A percentile compares a stretch with the other conserved stretches of the same genome.
phyloP scores from a whole-genome alignment of 345 rosid species.

The Physaria fendleri region DNA sequence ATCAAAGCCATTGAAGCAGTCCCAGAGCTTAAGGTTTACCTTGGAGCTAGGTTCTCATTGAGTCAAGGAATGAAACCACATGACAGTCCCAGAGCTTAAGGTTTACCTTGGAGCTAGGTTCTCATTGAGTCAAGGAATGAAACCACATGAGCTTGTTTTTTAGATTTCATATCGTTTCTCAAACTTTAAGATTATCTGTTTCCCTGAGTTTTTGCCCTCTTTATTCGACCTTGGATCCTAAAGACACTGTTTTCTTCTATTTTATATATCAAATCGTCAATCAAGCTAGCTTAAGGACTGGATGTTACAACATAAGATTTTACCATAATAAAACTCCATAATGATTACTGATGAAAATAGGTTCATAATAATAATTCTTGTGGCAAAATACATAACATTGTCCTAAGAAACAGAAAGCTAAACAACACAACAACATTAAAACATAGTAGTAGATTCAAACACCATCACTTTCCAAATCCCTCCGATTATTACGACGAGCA shows the following conservation, averaged over 20 bases:
- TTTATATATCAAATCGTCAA: conserved; percentile 1
- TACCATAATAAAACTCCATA: conserved; percentile 55
- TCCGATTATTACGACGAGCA: conserved; percentile 35
- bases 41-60: conserved; percentile 79
- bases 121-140: conserved; percentile 73
- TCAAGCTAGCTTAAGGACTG: background rate
- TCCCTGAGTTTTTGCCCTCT: conserved; percentile 8
- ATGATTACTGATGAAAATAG: background rate
- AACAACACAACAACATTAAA: background rate
- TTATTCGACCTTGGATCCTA: background rate
- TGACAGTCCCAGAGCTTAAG: conserved; percentile 69
- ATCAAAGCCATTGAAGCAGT: conserved; percentile 61
- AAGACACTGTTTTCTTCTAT: conserved; percentile 6
- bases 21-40: conserved; percentile 68
- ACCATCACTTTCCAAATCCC: background rate
- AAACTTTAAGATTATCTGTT: conserved; percentile 14
- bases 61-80: conserved; percentile 74
- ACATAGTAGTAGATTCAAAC: background rate
- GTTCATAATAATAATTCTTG: background rate
- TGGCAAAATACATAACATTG: background rate
- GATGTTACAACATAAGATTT: conserved; percentile 39
- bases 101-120: conserved; percentile 78
- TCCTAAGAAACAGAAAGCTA: conserved; percentile 1
- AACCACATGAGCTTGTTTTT: conserved; percentile 79
- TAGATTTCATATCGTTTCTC: conserved; percentile 26